Percentiles rank a stretch among this genome's conserved stretches.
These are phyloP conservation scores for Dendrocalamus latiflorus DNA, from an alignment of 202 grass and related monocot species.

Conservation along the genomic window DNA sequence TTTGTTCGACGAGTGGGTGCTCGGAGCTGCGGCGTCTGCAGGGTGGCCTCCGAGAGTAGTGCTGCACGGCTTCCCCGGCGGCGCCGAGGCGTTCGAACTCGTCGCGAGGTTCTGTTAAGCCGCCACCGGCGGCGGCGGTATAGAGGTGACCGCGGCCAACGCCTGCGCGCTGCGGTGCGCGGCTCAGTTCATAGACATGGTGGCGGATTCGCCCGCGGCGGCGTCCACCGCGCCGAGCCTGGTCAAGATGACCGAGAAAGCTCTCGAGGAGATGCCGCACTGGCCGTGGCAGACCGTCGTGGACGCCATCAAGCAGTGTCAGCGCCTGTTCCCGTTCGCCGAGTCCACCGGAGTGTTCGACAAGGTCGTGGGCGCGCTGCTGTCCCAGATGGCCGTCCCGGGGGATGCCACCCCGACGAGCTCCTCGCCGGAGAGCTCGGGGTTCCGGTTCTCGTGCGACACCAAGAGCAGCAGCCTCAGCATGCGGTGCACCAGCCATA, in stretches of 20 bases:
- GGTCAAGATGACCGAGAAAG: conserved; percentile 42
- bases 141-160: conserved; percentile 47
- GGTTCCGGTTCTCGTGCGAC: conserved; percentile 76
- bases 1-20: conserved; percentile 24
- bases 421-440: conserved; percentile 86
- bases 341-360: conserved; percentile 51
- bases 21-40: conserved; percentile 9
- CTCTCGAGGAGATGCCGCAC: conserved; percentile 57
- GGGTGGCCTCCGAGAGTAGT: conserved; percentile 40
- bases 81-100: conserved; percentile 74
- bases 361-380: conserved; percentile 42
- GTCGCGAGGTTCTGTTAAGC: conserved; percentile 72
- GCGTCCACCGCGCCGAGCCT: conserved; percentile 37
- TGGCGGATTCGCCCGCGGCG: conserved; percentile 5
- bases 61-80: conserved; percentile 68
- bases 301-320: conserved; percentile 64
- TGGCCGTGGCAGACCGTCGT: conserved; percentile 80
- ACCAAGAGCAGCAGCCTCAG: conserved; percentile 75
- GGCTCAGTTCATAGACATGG: conserved; percentile 74
- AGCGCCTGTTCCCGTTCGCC: conserved; percentile 46
- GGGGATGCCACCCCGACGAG: conserved; percentile 58
- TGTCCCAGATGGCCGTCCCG: conserved; percentile 47
- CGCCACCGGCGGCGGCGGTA: conserved; percentile 24
- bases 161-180: conserved; percentile 60
- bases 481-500: conserved; percentile 33